phyloP scores from a whole-genome alignment of 345 rosid genomes.

The Hypericum androsaemum region DNA sequence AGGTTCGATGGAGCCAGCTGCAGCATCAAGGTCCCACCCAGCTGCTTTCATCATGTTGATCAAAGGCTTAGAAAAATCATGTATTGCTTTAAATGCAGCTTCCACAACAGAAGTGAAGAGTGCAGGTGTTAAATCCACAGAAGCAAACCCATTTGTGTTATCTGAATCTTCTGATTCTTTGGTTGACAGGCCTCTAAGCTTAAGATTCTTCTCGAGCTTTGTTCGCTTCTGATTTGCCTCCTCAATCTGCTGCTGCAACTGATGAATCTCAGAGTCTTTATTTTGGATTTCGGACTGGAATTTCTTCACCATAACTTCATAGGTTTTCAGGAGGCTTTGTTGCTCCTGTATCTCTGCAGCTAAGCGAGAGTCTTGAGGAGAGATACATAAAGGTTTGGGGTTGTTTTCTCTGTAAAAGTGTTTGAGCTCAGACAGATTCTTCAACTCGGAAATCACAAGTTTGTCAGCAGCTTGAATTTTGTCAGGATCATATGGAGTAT shows the following conservation, averaged over 20 bases:
- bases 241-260: conserved; percentile 61
- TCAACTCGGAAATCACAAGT: conserved; percentile 67
- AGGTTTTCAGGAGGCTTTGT: conserved; percentile 72
- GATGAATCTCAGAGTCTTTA: conserved; percentile 71
- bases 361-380: conserved; percentile 80
- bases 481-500: conserved; percentile 78
- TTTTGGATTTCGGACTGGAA: conserved; percentile 85
- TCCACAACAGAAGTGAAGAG: conserved; percentile 51
- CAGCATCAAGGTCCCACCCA: conserved; percentile 91
- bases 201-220: conserved; percentile 72
- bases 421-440: conserved; percentile 68
- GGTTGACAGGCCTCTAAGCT: conserved; percentile 65
- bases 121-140: conserved; percentile 51
- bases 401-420: conserved; percentile 65
- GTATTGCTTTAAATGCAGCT: conserved; percentile 63
- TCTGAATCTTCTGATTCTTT: conserved; percentile 45
- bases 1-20: conserved; percentile 63
- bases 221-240: conserved; percentile 64
- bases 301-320: conserved; percentile 84
- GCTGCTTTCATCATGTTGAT: conserved; percentile 94
- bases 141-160: conserved; percentile 34
- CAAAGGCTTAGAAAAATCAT: conserved; percentile 71
- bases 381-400: conserved; percentile 55
- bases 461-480: conserved; percentile 81
- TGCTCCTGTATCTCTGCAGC: conserved; percentile 93